Evolutionary conservation across 768 basidiomycete genomes (phyloP).

Genomic region (Lactarius tabidus): DNA sequence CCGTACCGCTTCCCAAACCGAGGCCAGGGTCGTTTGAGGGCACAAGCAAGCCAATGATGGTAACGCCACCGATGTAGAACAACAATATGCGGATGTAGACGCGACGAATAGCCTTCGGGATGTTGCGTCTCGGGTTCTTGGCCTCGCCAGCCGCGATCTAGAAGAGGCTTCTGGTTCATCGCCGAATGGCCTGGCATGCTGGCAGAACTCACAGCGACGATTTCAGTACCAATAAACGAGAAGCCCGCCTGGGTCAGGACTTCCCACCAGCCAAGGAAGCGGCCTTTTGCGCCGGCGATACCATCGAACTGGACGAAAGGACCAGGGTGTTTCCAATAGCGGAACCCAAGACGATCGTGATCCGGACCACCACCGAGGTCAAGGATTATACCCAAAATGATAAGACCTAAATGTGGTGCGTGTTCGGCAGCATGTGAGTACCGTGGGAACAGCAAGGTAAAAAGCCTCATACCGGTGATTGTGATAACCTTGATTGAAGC

Average conservation of each 20-base stretch:
- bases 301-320: slow-evolving; percentile 71
- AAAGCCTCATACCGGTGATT: slow-evolving; percentile 46
- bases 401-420: slow-evolving; percentile 32
- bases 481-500: slow-evolving; percentile 91
- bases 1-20: slow-evolving; percentile 49
- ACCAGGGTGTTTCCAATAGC: slow-evolving; percentile 87
- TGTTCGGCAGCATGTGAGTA: neutral
- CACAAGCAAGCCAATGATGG: slow-evolving; percentile 79
- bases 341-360: slow-evolving; percentile 66
- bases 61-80: slow-evolving; percentile 61
- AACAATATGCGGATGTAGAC: slow-evolving; percentile 78
- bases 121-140: slow-evolving; percentile 74
- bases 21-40: slow-evolving; percentile 63
- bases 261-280: slow-evolving; percentile 68
- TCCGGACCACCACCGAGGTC: slow-evolving; percentile 87
- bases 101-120: slow-evolving; percentile 55
- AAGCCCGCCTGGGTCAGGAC: slow-evolving; percentile 87
- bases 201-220: slow-evolving; percentile 67
- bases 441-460: slow-evolving; percentile 43
- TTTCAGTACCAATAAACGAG: slow-evolving; percentile 91
- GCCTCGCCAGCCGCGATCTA: slow-evolving; percentile 88
- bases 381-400: slow-evolving; percentile 60
- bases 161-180: neutral
- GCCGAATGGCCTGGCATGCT: neutral
- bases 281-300: slow-evolving; percentile 66